Conservation (phyloP, 2,329 filamentous ascomycete genomes). For the Penicillium sp. region DNA sequence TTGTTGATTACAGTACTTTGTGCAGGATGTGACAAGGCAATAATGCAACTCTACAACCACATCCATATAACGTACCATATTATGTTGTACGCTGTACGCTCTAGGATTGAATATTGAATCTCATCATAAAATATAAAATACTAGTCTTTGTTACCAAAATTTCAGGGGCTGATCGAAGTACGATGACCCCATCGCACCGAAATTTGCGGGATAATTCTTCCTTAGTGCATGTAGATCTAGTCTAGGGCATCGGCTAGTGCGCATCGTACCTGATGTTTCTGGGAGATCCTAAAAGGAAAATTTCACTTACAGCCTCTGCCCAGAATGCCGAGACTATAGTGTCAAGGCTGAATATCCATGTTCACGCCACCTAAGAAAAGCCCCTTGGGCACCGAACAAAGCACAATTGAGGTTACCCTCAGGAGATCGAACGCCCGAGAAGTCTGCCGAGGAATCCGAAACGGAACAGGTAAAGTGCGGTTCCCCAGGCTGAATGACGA, state of each 20-base stretch:
- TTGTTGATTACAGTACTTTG: too few species aligned
- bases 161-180: slow-evolving; percentile 15
- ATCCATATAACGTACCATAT: neutral
- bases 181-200: slow-evolving; percentile 20
- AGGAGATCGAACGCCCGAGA: neutral
- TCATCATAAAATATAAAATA: neutral
- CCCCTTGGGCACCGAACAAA: neutral
- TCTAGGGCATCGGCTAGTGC: slow-evolving; percentile 16
- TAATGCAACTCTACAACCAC: neutral
- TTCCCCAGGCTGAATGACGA: slow-evolving; percentile 19
- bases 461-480: slow-evolving; percentile 9
- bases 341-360: neutral
- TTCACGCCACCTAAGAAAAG: neutral
- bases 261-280: slow-evolving; percentile 17
- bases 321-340: slow-evolving; percentile 10
- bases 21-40: neutral
- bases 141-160: neutral
- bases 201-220: slow-evolving; percentile 21
- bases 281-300: slow-evolving; percentile 14
- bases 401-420: neutral
- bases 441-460: neutral
- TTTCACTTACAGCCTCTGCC: slow-evolving; percentile 17
- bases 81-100: too few species aligned
- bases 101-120: too few species aligned
- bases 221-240: slow-evolving; percentile 14